Percentiles rank a stretch among this genome's conserved stretches.
Evolutionary conservation across 371 early-diverging fungal genomes (phyloP).

Genomic region (Mycotypha africana): DNA sequence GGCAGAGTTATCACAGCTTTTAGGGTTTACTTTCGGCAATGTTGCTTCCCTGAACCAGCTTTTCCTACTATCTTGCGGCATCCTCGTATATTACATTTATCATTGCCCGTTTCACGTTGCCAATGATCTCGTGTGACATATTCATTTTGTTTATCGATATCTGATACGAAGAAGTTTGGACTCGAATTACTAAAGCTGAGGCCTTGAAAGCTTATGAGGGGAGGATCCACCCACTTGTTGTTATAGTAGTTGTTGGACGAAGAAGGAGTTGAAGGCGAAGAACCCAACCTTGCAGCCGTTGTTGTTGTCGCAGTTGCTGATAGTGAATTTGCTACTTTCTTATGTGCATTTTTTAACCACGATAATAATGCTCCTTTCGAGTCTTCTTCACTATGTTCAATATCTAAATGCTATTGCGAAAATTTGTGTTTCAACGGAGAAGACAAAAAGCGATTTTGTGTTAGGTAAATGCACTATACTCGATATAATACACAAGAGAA

Average conservation of each 20-base stretch:
- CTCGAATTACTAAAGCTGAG: constrained; percentile 11
- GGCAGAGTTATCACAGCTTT: neutral
- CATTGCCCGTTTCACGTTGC: constrained; percentile 43
- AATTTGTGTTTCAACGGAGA: too few relatives aligned
- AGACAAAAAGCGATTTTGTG: neutral
- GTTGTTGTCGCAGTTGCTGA: constrained; percentile 4
- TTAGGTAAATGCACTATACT: too few relatives aligned
- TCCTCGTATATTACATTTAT: constrained; percentile 33
- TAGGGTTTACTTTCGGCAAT: constrained; percentile 36
- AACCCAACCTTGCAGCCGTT: constrained; percentile 4
- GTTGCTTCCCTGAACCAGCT: constrained; percentile 37
- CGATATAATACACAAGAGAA: too few relatives aligned
- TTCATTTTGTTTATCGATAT: constrained; percentile 22
- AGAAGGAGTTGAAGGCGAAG: constrained; percentile 5
- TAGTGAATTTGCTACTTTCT: constrained; percentile 35
- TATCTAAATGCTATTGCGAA: constrained; percentile 43
- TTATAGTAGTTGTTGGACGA: constrained; percentile 1
- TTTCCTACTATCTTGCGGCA: constrained; percentile 35
- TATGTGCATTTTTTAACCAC: constrained; percentile 42
- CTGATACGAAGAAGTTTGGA: constrained; percentile 32
- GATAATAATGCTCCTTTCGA: constrained; percentile 38
- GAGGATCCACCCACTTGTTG: constrained; percentile 31
- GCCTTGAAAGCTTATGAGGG: constrained; percentile 16
- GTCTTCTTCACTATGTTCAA: constrained; percentile 37
- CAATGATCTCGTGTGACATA: constrained; percentile 49